Conservation (phyloP, 768 basidiomycete genomes). For the Rhizopogon rudus region DNA sequence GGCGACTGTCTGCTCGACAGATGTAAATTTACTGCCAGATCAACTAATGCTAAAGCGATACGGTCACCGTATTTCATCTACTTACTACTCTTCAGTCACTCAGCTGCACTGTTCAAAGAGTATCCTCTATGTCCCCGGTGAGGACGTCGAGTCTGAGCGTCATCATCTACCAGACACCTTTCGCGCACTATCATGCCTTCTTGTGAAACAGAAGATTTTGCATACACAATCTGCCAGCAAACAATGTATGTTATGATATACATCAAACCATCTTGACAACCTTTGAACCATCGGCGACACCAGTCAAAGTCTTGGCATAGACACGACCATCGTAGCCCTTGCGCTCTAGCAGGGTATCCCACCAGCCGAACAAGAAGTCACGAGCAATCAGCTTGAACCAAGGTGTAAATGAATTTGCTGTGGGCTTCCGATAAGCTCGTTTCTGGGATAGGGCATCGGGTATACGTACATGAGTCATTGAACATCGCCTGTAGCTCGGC, state of each 20-base stretch:
- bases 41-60: too few relatives aligned
- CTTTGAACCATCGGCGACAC: conserved; percentile 64
- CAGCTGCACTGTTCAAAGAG: too few relatives aligned
- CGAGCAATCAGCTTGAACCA: conserved; percentile 99
- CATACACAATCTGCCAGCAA: background rate
- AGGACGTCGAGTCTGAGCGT: too few relatives aligned
- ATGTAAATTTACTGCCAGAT: too few relatives aligned
- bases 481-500: conserved; percentile 91
- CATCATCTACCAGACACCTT: too few relatives aligned
- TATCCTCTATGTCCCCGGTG: too few relatives aligned
- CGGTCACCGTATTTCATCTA: too few relatives aligned
- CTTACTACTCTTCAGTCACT: too few relatives aligned
- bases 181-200: background rate
- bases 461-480: conserved; percentile 56
- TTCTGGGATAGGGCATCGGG: conserved; percentile 1
- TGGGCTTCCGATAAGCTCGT: background rate
- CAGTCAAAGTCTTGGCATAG: conserved; percentile 42
- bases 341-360: conserved; percentile 81
- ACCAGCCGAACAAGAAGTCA: conserved; percentile 97
- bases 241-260: background rate
- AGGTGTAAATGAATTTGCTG: conserved; percentile 90
- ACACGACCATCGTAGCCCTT: conserved; percentile 52
- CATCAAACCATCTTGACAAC: conserved; percentile 61
- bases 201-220: background rate
- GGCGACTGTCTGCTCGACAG: too few relatives aligned